Evolutionary conservation across 2,329 filamentous ascomycete genomes (phyloP), one percentile per base, ranked within the genome.

Genomic region (Capronia epimyces): DNA sequence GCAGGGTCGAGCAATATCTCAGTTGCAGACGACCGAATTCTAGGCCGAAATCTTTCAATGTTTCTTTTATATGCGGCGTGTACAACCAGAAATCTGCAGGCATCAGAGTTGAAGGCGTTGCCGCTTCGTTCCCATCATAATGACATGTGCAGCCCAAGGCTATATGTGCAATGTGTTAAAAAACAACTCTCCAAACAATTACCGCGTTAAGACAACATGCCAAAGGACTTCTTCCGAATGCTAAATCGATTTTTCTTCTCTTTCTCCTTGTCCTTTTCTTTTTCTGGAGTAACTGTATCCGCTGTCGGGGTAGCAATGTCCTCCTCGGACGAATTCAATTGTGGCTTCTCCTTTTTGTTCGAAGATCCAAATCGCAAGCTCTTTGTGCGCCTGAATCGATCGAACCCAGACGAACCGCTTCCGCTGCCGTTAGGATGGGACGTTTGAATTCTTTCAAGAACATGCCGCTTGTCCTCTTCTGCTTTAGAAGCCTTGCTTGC

Each of bases 331-430:
- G 49, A 43, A 36, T 53, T 43, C 6, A 48, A 44, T 12, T 54
- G 47, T 13, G 48, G 45, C 43, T 59, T 60, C 36, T 60, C 57
- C 25, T 43, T 55, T 46, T 57, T 62, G 13, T 47, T 46, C 24
- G 60, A 43, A 6, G 53, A 57, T 20, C 56, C 58, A 21, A 62
- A 62, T 13, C 55, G 49, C 22, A 62, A 41, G 48, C 60, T 62
- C 49, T 60, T 88, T 8, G 81, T 81, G 48, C 83, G 77, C 60
- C 83, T 80, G 57, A 86, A 82, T 39, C 87, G 77, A 62, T 80
- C 81, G 36, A 93, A 71, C 24, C 73, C 68, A 6, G 72, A 52
- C 21, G 44, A 41, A 29, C 40, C 44, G 27, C 24, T 46, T 9
- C 52, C 53, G 36, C 24, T 46, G 9, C 52, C 53, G 36, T 53